phyloP scores from a whole-genome alignment of 2,329 filamentous ascomycete genomes.

The Thyridium curvatum region DNA sequence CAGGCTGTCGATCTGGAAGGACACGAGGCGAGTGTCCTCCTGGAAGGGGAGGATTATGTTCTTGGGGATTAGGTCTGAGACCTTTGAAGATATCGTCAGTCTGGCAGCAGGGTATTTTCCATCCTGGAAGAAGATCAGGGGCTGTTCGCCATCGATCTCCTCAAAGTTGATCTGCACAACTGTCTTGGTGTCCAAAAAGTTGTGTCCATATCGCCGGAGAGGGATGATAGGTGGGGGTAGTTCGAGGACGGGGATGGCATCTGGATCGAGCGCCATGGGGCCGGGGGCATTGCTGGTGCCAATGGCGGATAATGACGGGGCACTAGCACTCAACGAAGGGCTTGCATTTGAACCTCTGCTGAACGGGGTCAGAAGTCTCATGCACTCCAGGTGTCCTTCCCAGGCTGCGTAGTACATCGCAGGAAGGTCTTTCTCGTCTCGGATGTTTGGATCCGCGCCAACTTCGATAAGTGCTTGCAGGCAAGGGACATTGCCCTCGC shows the following conservation, averaged over 20 bases:
- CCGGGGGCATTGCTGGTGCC: slow-evolving; percentile 44
- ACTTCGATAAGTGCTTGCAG: slow-evolving; percentile 74
- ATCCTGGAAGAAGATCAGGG: slow-evolving; percentile 93
- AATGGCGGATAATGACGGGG: slow-evolving; percentile 19
- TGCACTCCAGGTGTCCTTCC: slow-evolving; percentile 94
- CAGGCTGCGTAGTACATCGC: slow-evolving; percentile 98
- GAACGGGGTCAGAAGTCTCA: slow-evolving; percentile 71
- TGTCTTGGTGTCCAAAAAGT: slow-evolving; percentile 96
- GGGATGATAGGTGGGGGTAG: slow-evolving; percentile 95
- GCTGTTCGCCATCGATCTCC: slow-evolving; percentile 64
- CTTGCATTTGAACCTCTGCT: slow-evolving; percentile 30
- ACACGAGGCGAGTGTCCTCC: slow-evolving; percentile 88
- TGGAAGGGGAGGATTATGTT: slow-evolving; percentile 94
- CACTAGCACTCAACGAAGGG: slow-evolving; percentile 2
- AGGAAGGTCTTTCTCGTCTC: slow-evolving; percentile 88
- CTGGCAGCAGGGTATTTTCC: slow-evolving; percentile 93
- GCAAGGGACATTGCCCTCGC: slow-evolving; percentile 89
- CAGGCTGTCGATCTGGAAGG: slow-evolving; percentile 92
- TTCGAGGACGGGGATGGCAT: slow-evolving; percentile 87
- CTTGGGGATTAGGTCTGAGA: slow-evolving; percentile 91
- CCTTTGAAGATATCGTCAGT: slow-evolving; percentile 92
- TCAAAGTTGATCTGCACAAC: slow-evolving; percentile 92
- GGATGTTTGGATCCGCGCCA: slow-evolving; percentile 69
- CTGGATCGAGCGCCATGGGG: slow-evolving; percentile 66
- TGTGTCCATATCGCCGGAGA: slow-evolving; percentile 89